These are phyloP conservation scores for Harrya chromipes DNA, from an alignment of 768 basidiomycete genomes.

Conservation along the genomic window DNA sequence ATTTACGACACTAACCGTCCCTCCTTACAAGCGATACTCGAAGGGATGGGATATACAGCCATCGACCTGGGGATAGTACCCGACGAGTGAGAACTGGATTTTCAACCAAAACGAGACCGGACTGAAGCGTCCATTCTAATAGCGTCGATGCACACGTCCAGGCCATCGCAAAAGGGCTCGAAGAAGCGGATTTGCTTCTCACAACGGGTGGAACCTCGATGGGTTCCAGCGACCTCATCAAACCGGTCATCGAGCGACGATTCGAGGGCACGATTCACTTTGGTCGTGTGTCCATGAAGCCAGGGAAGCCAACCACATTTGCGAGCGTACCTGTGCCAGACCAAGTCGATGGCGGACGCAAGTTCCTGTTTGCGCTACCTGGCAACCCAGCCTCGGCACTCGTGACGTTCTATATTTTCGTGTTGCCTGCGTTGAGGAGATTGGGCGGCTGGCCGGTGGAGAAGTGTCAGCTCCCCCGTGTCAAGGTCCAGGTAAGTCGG, in stretches of 20 bases:
- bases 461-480: conserved; percentile 55
- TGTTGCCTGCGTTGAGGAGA: conserved; percentile 71
- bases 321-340: conserved; percentile 60
- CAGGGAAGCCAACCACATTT: conserved; percentile 89
- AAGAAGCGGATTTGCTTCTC: conserved; percentile 68
- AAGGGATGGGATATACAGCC: conserved; percentile 72
- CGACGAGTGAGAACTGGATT: conserved; percentile 53
- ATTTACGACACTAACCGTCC: conserved; percentile 89
- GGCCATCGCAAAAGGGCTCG: conserved; percentile 55
- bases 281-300: conserved; percentile 79
- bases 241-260: conserved; percentile 82
- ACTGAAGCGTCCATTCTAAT: neutral
- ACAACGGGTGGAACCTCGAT: conserved; percentile 92
- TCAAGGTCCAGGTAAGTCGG: conserved; percentile 58
- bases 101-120: neutral
- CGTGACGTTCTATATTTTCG: conserved; percentile 83
- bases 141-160: conserved; percentile 54
- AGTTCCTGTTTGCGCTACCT: conserved; percentile 79
- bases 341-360: conserved; percentile 32
- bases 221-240: conserved; percentile 84
- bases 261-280: conserved; percentile 79
- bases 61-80: conserved; percentile 77
- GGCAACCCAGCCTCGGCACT: conserved; percentile 89
- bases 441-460: conserved; percentile 65
- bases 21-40: conserved; percentile 64